Evolutionary conservation across 768 basidiomycete genomes (phyloP).

Genomic region (Mrakia gelida): DNA sequence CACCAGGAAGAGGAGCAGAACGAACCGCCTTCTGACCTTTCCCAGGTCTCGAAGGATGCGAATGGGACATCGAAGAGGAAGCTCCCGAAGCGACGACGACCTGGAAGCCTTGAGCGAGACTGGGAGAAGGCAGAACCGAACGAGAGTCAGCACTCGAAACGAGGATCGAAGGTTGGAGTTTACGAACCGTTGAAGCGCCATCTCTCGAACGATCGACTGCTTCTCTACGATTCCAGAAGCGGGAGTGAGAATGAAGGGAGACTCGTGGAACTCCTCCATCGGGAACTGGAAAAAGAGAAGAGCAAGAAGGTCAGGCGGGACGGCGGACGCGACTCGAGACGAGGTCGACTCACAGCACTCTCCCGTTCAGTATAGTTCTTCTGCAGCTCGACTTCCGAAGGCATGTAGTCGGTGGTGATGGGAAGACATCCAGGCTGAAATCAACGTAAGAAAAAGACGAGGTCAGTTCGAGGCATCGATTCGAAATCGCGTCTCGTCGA

Average conservation of each 20-base stretch:
- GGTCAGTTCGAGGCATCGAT: not conserved
- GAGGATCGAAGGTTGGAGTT: not conserved
- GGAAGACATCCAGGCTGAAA: slow-evolving; percentile 28
- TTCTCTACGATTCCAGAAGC: slow-evolving; percentile 20
- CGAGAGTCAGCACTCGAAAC: not conserved
- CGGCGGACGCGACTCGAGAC: no score
- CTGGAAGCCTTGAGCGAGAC: slow-evolving; percentile 32
- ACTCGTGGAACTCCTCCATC: slow-evolving; percentile 31
- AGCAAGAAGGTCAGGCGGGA: not conserved
- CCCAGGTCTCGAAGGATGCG: not conserved
- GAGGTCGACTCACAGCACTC: not conserved
- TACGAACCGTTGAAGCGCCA: slow-evolving; percentile 21
- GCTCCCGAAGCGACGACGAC: slow-evolving; percentile 20
- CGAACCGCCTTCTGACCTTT: not conserved
- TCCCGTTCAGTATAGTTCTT: slow-evolving; percentile 21
- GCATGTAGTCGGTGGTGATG: slow-evolving; percentile 29
- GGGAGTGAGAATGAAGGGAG: slow-evolving; percentile 19
- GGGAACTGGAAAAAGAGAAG: slow-evolving; percentile 16
- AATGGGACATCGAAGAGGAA: not conserved
- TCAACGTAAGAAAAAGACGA: not conserved
- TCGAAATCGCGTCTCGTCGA: not conserved
- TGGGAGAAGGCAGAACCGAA: not conserved
- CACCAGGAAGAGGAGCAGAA: slow-evolving; percentile 26
- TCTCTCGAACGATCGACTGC: slow-evolving; percentile 27
- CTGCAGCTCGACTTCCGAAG: slow-evolving; percentile 19